These are phyloP conservation scores for Mycena crocata DNA, from an alignment of 768 basidiomycete species.

Conservation along the genomic window DNA sequence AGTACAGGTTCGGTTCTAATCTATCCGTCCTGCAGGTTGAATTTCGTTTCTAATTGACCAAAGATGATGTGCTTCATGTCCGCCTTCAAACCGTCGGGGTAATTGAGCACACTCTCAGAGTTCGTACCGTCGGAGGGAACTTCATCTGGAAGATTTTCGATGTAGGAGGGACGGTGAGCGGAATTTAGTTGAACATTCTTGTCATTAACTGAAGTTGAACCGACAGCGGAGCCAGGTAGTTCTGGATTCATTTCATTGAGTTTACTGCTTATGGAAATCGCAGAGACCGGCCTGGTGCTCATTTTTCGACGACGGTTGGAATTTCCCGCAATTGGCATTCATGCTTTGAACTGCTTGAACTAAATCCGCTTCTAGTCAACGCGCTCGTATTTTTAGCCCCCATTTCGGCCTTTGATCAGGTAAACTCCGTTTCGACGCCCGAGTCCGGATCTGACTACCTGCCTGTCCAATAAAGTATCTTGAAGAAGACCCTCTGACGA, in stretches of 20 bases:
- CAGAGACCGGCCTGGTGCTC: conserved; percentile 87
- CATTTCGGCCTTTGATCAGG: conserved; percentile 90
- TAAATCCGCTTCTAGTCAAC: conserved; percentile 60
- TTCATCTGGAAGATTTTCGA: conserved; percentile 87
- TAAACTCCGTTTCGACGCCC: conserved; percentile 38
- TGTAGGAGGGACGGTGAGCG: conserved; percentile 83
- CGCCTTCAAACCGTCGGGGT: conserved; percentile 86
- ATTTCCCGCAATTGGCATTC: no score
- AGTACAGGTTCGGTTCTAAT: conserved; percentile 63
- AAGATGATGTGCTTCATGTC: conserved; percentile 84
- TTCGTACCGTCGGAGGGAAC: conserved; percentile 68
- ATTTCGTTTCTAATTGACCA: conserved; percentile 7
- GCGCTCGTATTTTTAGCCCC: conserved; percentile 91
- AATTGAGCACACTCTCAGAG: conserved; percentile 79
- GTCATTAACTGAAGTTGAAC: conserved; percentile 13
- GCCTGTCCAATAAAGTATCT: conserved; percentile 64
- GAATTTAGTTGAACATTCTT: conserved; percentile 19
- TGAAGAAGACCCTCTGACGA: conserved; percentile 83
- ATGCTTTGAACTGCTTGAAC: background rate
- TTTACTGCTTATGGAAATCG: conserved; percentile 28
- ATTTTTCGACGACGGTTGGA: conserved; percentile 85
- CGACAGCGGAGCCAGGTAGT: conserved; percentile 70
- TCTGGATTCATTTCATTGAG: conserved; percentile 11
- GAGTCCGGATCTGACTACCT: conserved; percentile 6
- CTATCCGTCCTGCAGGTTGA: background rate